Percentiles rank a stretch among this genome's conserved stretches.
phyloP scores from a whole-genome alignment of 257 asterid species.

The Solanum bukasovii region DNA sequence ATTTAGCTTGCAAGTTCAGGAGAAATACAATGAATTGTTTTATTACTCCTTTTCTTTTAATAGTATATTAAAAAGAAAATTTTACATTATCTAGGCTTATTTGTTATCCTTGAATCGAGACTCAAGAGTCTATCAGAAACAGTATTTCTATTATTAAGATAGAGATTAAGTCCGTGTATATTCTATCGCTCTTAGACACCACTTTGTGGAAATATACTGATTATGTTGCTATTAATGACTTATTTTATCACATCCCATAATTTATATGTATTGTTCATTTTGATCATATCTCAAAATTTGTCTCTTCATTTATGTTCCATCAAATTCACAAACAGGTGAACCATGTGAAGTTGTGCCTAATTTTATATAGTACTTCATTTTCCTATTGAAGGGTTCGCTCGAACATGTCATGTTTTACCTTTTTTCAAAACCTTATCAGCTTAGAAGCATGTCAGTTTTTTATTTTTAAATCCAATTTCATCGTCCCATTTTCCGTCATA shows the following conservation, averaged over 20 bases:
- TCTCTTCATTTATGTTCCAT: neutral
- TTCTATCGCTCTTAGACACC: accelerated
- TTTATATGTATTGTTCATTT: neutral
- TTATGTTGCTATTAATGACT: too few species aligned
- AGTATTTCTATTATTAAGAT: accelerated
- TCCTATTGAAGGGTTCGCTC: neutral
- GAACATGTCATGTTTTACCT: neutral
- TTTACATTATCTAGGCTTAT: neutral
- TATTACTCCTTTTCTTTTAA: neutral
- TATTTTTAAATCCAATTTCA: neutral
- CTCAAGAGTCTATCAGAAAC: neutral
- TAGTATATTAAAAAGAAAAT: neutral
- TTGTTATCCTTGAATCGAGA: neutral
- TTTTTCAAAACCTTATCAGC: neutral
- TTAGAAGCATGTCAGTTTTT: neutral
- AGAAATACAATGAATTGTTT: neutral
- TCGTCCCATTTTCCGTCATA: neutral
- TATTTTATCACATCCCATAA: neutral
- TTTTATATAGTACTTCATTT: neutral
- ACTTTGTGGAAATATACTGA: neutral
- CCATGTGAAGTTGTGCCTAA: neutral
- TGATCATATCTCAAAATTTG: neutral
- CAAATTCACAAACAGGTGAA: neutral
- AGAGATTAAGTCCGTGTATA: accelerated
- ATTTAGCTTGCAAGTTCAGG: neutral